Evolutionary conservation across 2,329 filamentous ascomycete species (phyloP).

Genomic region (Ophiosphaerella narmari): DNA sequence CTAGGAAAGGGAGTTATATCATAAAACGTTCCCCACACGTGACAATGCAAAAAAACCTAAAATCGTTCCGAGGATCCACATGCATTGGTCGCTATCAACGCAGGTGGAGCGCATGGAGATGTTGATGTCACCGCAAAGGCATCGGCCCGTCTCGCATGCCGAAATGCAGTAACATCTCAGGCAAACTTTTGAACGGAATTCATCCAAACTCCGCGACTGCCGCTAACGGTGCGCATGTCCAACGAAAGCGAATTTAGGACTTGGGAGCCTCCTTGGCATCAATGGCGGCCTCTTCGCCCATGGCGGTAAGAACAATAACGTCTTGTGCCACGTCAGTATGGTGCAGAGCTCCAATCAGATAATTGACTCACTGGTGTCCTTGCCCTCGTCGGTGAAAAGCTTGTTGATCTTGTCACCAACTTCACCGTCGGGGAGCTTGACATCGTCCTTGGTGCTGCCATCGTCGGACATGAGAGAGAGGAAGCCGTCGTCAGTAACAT

Average conservation of each 20-base stretch:
- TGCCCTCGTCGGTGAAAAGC: constrained; percentile 81
- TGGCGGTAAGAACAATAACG: constrained; percentile 89
- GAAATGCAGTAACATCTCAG: constrained; percentile 21
- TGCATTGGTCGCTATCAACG: constrained; percentile 39
- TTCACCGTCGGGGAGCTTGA: constrained; percentile 89
- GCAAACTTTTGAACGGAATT: constrained; percentile 29
- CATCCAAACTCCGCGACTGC: constrained; percentile 32
- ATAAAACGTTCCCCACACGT: constrained; percentile 43
- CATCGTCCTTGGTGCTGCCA: constrained; percentile 90
- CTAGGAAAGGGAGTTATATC: constrained; percentile 39
- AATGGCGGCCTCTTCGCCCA: constrained; percentile 92
- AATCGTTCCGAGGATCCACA: constrained; percentile 43
- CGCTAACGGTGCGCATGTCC: constrained; percentile 32
- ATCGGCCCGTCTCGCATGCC: constrained; percentile 26
- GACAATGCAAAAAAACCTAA: constrained; percentile 47
- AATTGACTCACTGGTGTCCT: constrained; percentile 84
- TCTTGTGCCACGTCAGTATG: constrained; percentile 58
- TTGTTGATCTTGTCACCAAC: constrained; percentile 83
- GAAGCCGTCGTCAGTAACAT: constrained; percentile 92
- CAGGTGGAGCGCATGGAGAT: constrained; percentile 37
- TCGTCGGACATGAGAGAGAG: constrained; percentile 90
- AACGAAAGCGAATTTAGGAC: constrained; percentile 35
- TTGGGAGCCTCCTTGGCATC: constrained; percentile 91
- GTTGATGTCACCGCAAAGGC: constrained; percentile 34
- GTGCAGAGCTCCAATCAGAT: background rate